Evolutionary conservation across 768 basidiomycete genomes (phyloP), one percentile per base, ranked within the genome.

Genomic region (Suillus americanus): DNA sequence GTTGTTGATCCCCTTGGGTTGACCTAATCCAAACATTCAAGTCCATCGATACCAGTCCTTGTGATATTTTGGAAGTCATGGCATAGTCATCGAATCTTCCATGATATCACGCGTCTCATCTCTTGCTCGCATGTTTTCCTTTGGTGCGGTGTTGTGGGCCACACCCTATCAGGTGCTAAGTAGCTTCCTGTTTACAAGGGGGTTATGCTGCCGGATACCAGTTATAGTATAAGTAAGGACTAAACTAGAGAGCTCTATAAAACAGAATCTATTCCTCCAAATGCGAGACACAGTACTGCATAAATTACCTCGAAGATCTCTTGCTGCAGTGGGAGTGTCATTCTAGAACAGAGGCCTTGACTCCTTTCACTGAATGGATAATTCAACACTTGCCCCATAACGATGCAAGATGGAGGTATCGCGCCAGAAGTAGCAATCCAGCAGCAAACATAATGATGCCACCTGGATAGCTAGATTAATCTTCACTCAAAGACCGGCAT

Each of bases 321-420:
- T 18, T 38, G 23, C 14, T 38, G 35, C 23, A 18, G 23, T 14
- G 12, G 20, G 18, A n/a, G 30, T 45, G 14, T 13, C 25, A 5
- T 16, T 23, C 8, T 65, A 35, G 18, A 23, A 64, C 25, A 51
- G 16, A 23, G 46, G 23, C 23, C 2, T 30, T 30, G 50, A 18
- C 30, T 28, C 8, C 16, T n/a, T 35, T 13, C 6, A 35, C 20
- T 5, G 12, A 35, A 54, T 35, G 20, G 5, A 35, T 54, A 13
- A 35, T 35, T 71, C 71, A 84, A 63, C 79, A 81, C 62, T 79
- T 84, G 38, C 83, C 82, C 73, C 69, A 70, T 43, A 82, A 54
- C 50, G 70, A 75, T 23, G 77, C 70, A 20, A 84, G 71, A 40
- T 81, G 74, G 38, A 86, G 66, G 40, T 79, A 69, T 18, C 82